Evolutionary conservation across 352 stramenopile species (phyloP).

Genomic region (Pythium monospermum): DNA sequence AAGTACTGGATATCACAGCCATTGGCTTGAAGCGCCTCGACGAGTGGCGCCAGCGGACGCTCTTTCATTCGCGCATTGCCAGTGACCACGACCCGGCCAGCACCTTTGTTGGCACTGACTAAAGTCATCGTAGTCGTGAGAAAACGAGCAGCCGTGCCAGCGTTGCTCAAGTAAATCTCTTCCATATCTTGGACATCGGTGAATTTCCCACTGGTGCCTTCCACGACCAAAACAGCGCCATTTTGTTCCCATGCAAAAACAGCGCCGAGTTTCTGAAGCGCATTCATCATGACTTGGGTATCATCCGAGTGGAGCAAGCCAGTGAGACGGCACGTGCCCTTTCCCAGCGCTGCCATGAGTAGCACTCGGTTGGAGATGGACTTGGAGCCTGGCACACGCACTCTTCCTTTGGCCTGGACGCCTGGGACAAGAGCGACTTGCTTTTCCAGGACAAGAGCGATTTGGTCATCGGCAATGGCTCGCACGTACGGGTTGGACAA

Average conservation of each 20-base stretch:
- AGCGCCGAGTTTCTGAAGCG: slow-evolving; percentile 89
- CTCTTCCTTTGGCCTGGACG: slow-evolving; percentile 36
- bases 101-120: slow-evolving; percentile 25
- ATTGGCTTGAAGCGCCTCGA: slow-evolving; percentile 91
- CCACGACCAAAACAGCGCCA: slow-evolving; percentile 63
- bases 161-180: slow-evolving; percentile 84
- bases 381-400: slow-evolving; percentile 94
- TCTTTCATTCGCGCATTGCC: slow-evolving; percentile 96
- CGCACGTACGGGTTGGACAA: slow-evolving; percentile 63
- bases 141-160: slow-evolving; percentile 93
- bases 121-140: slow-evolving; percentile 90
- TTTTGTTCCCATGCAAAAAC: slow-evolving; percentile 78
- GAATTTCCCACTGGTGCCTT: slow-evolving; percentile 73
- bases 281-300: slow-evolving; percentile 97
- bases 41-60: slow-evolving; percentile 93
- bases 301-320: slow-evolving; percentile 97
- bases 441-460: slow-evolving; percentile 72
- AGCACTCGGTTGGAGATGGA: slow-evolving; percentile 98
- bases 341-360: slow-evolving; percentile 91
- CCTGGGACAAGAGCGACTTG: slow-evolving; percentile 60
- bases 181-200: slow-evolving; percentile 34
- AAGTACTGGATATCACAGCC: slow-evolving; percentile 69
- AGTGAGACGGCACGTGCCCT: slow-evolving; percentile 71
- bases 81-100: slow-evolving; percentile 76
- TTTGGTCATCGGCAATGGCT: slow-evolving; percentile 66